Base-by-base conservation (phyloP, 2,329 filamentous ascomycete species). In the Paracoccidioides lutzii region DNA sequence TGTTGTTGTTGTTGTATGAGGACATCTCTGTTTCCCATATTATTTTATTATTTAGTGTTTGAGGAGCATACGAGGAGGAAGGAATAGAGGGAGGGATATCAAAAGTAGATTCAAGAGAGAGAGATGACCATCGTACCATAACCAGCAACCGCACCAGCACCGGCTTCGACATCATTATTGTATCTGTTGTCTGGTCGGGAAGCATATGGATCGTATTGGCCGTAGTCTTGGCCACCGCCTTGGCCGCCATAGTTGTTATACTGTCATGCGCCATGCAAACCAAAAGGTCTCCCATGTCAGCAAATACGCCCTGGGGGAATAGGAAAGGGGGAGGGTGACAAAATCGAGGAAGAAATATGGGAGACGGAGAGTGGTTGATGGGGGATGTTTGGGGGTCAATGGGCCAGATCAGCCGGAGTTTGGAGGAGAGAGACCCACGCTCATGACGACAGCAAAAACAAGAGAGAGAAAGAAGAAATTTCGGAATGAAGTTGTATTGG, bases 191-290 rank as follows among this genome's bases (percentile, higher is more conserved):
- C 67, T 57, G 54, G 68, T 58, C 67, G 63, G 57, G 64, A 60
- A 55, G 68, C 67, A 64, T 80, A 81, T 52, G 79, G 79, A 67
- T 81, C 79, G 66, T 76, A 80, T 60, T 78, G 75, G 66, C 75
- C 76, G 65, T 79, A 80, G 64, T 75, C 73, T 41, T 53, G 54
- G 56, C 57, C 63, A 15, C 50, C 66, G 64, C 75, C 73, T 38
- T 53, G 54, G 56, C 57, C 63, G 28, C 50, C 66, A 55, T 67
- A 62, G 54, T 60, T 63, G 55, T 66, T 63, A 58, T 59, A 61
- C 59, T 66, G 60, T 63, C 62, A 30, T 0, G 38, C 15, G 8
- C 30, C 3, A 43, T 55, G 48, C 54, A 22, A 44, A 50, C 57
- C 55, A 59, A 62, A 59, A 59, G 60, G 22, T 6, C 10, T 42